Percentiles rank a stretch among this genome's conserved stretches.
Evolutionary conservation across 2,329 filamentous ascomycete species (phyloP).

Genomic region (Rhinocladiella similis): DNA sequence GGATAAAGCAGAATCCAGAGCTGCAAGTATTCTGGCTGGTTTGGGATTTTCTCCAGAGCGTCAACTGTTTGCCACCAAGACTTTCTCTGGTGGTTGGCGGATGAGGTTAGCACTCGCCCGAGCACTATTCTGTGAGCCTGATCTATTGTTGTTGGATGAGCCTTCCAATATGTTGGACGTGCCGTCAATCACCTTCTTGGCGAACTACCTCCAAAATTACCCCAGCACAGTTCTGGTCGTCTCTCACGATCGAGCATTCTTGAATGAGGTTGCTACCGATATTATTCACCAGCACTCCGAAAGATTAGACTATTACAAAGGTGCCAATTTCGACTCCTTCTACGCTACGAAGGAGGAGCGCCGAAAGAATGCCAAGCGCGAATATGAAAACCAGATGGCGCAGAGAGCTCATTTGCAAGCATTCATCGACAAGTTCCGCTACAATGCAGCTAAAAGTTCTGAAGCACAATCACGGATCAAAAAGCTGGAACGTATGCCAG

Average conservation of each 20-base stretch:
- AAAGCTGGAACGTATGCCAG: conserved; percentile 95
- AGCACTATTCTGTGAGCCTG: conserved; percentile 96
- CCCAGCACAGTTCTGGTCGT: conserved; percentile 95
- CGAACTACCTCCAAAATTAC: conserved; percentile 90
- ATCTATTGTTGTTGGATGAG: conserved; percentile 94
- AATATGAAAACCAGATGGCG: conserved; percentile 98
- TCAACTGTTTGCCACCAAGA: conserved; percentile 91
- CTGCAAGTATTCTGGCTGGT: conserved; percentile 93
- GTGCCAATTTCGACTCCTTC: conserved; percentile 95
- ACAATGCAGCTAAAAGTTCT: conserved; percentile 97
- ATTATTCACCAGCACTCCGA: conserved; percentile 99
- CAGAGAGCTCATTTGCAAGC: conserved; percentile 90
- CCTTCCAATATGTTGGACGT: conserved; percentile 99
- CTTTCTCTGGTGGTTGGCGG: conserved; percentile 98
- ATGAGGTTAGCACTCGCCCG: conserved; percentile 94
- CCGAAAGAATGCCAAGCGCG: conserved; percentile 91
- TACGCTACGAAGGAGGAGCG: conserved; percentile 97
- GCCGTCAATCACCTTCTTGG: conserved; percentile 97
- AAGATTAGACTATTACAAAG: conserved; percentile 96
- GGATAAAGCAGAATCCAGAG: conserved; percentile 93
- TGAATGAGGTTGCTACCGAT: conserved; percentile 98
- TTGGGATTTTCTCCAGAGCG: conserved; percentile 93
- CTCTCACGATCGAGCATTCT: conserved; percentile 97
- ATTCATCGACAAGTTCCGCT: conserved; percentile 99
- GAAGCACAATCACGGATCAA: conserved; percentile 99